Conservation (phyloP, 1,284 basidiomycete genomes). For the Heterobasidion irregulare region DNA sequence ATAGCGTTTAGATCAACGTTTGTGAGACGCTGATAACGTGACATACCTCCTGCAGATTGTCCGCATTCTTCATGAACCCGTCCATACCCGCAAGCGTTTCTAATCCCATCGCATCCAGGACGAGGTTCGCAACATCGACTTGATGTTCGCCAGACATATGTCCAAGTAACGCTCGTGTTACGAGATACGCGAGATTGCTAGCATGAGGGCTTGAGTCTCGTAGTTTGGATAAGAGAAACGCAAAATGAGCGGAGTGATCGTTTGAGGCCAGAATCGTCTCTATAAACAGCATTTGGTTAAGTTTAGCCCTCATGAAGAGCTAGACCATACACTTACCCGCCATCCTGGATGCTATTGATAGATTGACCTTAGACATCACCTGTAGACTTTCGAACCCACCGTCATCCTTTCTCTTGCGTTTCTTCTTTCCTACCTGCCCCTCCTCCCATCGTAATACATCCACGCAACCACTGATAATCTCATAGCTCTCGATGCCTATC, state of each 20-base stretch:
- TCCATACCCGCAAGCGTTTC: slow-evolving; percentile 35
- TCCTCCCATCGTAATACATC: slow-evolving; percentile 29
- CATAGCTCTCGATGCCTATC: slow-evolving; percentile 20
- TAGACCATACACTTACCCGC: slow-evolving; percentile 41
- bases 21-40: not conserved
- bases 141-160: slow-evolving; percentile 49
- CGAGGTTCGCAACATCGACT: slow-evolving; percentile 39
- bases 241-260: slow-evolving; percentile 29
- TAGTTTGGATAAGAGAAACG: slow-evolving; percentile 39
- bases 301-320: not conserved
- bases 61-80: slow-evolving; percentile 29
- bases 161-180: slow-evolving; percentile 46
- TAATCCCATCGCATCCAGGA: slow-evolving; percentile 40
- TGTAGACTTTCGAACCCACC: slow-evolving; percentile 19
- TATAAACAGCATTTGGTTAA: slow-evolving; percentile 17
- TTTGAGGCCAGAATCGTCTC: slow-evolving; percentile 54
- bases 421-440: slow-evolving; percentile 23
- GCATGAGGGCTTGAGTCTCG: slow-evolving; percentile 40
- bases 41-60: slow-evolving; percentile 35
- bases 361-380: slow-evolving; percentile 43
- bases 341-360: slow-evolving; percentile 44
- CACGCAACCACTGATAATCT: slow-evolving; percentile 40
- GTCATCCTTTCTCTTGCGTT: slow-evolving; percentile 16
- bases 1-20: not conserved
- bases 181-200: slow-evolving; percentile 49